Evolutionary conservation across 495 filamentous ascomycete genomes (phyloP).

Genomic region (Aspergillus carlsbadensis): DNA sequence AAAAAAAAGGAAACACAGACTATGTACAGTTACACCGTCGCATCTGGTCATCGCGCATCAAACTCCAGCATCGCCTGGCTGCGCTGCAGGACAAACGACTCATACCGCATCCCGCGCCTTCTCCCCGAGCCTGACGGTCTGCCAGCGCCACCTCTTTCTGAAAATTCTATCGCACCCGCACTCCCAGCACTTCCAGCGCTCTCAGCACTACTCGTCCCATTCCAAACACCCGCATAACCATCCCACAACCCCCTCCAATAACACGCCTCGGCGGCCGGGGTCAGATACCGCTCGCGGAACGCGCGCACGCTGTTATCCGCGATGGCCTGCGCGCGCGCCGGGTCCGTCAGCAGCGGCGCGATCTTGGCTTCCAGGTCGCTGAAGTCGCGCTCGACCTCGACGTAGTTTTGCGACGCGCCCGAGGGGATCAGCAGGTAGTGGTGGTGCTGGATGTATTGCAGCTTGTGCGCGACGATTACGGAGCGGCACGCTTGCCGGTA

Average conservation of each 20-base stretch:
- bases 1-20: too few relatives aligned
- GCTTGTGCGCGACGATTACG: slow-evolving; percentile 53
- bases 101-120: slow-evolving; percentile 37
- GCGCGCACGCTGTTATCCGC: slow-evolving; percentile 53
- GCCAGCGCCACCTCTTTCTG: slow-evolving; percentile 24
- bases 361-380: slow-evolving; percentile 55
- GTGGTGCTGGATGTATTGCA: slow-evolving; percentile 48
- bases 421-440: slow-evolving; percentile 38
- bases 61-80: slow-evolving; percentile 37
- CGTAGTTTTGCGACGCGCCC: slow-evolving; percentile 60
- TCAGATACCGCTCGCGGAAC: slow-evolving; percentile 59
- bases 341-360: slow-evolving; percentile 42
- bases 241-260: slow-evolving; percentile 57
- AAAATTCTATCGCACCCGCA: slow-evolving; percentile 19
- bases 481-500: slow-evolving; percentile 61
- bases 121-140: too few relatives aligned
- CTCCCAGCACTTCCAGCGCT: slow-evolving; percentile 46
- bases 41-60: not conserved
- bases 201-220: slow-evolving; percentile 30
- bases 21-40: too few relatives aligned
- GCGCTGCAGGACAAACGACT: slow-evolving; percentile 39
- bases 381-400: slow-evolving; percentile 58
- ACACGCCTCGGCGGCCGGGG: slow-evolving; percentile 57
- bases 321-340: slow-evolving; percentile 47
- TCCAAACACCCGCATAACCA: slow-evolving; percentile 46